Conservation (phyloP, 2,329 filamentous ascomycete genomes). For the Pseudogymnoascus sp. region DNA sequence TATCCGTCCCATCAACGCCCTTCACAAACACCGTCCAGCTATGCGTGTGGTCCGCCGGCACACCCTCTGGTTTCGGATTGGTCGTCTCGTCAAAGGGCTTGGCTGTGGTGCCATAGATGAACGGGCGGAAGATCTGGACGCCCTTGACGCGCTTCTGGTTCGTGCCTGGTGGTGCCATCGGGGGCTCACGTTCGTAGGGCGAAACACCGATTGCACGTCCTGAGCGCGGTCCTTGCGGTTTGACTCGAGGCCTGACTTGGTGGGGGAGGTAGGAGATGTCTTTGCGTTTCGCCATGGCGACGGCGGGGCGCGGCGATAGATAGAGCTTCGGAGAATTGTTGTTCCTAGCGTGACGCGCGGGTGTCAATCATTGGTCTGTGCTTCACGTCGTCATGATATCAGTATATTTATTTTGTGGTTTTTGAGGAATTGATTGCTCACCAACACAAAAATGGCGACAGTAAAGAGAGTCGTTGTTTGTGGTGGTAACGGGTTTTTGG, state of each 20-base stretch:
- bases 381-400: slow-evolving; percentile 10
- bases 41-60: slow-evolving; percentile 89
- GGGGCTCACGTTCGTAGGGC: slow-evolving; percentile 2
- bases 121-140: slow-evolving; percentile 55
- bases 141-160: slow-evolving; percentile 55
- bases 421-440: not conserved
- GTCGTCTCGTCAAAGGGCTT: slow-evolving; percentile 67
- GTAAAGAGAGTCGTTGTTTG: slow-evolving; percentile 77
- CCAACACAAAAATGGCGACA: slow-evolving; percentile 14
- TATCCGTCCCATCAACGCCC: slow-evolving; percentile 79
- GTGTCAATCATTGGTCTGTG: slow-evolving; percentile 10
- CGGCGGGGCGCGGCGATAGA: slow-evolving; percentile 3
- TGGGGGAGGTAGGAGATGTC: not conserved
- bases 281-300: not conserved
- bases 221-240: not conserved
- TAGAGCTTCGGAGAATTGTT: not conserved
- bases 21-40: slow-evolving; percentile 93
- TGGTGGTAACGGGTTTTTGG: slow-evolving; percentile 88
- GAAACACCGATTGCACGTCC: slow-evolving; percentile 4
- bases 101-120: slow-evolving; percentile 73
- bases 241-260: slow-evolving; percentile 5
- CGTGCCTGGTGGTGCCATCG: slow-evolving; percentile 51
- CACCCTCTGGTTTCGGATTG: slow-evolving; percentile 66
- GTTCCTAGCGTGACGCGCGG: slow-evolving; percentile 5
- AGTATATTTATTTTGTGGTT: not conserved